Base-by-base conservation (phyloP, 2,329 filamentous ascomycete genomes). In the Allantophomopsis cytisporea region DNA sequence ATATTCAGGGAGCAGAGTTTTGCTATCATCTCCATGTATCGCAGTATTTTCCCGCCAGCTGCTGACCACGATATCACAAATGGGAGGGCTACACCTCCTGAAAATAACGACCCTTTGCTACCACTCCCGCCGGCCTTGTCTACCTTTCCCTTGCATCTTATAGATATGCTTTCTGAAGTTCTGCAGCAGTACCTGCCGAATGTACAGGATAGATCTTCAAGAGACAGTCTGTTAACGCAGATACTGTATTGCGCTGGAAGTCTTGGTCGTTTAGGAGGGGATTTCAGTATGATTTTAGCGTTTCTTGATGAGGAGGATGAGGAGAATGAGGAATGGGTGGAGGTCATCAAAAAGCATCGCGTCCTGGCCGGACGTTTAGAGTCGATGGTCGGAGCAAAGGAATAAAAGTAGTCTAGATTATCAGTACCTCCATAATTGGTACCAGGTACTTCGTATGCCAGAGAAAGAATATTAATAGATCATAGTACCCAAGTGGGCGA, bases 1-100 rank as follows among this genome's bases (percentile, higher is more conserved):
- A 87, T 98, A 20, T 96, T 96, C 57, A 82, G 91, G 39, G 91
- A 98, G 60, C 91, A 98, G 60, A 94, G 85, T 55, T 98, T 98
- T 58, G 83, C 81, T 34, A 94, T 96, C 43, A 77, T 96, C 20
- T 94, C 86, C 42, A 86, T 96, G 71, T 95, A 93, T 60, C 84
- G 80, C 52, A 91, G 82, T 52, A 86, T 96, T 40, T 94, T 94
- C 52, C 78, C 82, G 0, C 67, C 73, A 3, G 69, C 76, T 3
- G 20, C 36, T 6, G 42, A 47, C 2, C 43, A 36, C 2, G 43
- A 51, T 11, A 10, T 20, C 17, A 33, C 33, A 40, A 21, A 50
- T 18, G 36, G 49, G 51, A 35, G 50, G 49, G 23, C 42, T 7
- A 45, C 39, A 23, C 40, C 48, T 8, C 33, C 45, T 16, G 43